Base-by-base conservation (phyloP, 2,329 filamentous ascomycete genomes). In the Fusarium musae region DNA sequence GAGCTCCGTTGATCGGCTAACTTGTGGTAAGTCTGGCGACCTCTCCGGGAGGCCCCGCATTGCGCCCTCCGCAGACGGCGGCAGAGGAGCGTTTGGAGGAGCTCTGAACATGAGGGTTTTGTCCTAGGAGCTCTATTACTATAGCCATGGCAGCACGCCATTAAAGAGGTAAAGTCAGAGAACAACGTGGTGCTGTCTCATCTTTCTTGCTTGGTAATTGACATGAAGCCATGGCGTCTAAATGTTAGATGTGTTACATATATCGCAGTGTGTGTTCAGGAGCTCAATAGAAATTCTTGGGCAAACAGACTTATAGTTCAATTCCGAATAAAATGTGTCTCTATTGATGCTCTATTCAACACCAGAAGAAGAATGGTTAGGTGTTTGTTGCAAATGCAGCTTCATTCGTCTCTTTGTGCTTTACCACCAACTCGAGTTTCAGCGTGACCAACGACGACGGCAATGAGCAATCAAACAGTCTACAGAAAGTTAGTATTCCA, bases 1-100 rank as follows among this genome's bases (percentile, higher is more conserved):
- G 63, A 42, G 73, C 73, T 75, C 73, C 73, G 74, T 76, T 73
- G 66, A 76, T 74, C 74, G 74, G 74, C 74, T 73, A 66, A 66
- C 63, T 65, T 36, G 39, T 49, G 57, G 49, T 43, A 46, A 43
- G 36, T 44, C 63, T 60, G 69, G 44, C 49, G 56, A 59, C 57
- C 53, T 34, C 21, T 40, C 42, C 28, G 15, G 57, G n/a, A 43
- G 43, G 59, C 72, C 72, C 72, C 72, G 69, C 72, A 71, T 32
- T 66, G 49, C 61, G 56, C 66, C 65, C 72, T 74, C 72, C 72
- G 69, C 69, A 63, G 39, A 67, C 72, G 61, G 72, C 63, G 54
- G n/a, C 59, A 39, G 46, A 32, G 21, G 37, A 56, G 32, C 47
- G 46, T 21, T 11, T 39, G 19, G 49, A 28, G 34, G 32, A n/a